Evolutionary conservation across 176 grass and related monocot genomes (phyloP).

Genomic region (Themeda triandra): DNA sequence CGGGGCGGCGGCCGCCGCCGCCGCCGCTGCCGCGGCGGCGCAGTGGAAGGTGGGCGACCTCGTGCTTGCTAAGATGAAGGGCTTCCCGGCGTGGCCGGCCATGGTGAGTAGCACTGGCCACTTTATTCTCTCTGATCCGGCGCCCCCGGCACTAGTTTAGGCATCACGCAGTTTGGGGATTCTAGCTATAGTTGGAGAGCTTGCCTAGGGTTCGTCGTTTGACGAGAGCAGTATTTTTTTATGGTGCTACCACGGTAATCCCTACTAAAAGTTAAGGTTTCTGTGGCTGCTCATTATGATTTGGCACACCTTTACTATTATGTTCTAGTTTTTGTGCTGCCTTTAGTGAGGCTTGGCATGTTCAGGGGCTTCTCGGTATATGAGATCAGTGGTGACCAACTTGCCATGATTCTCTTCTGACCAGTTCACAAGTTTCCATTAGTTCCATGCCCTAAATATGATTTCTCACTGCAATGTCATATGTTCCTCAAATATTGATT

Average conservation of each 20-base stretch:
- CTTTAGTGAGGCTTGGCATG: not conserved
- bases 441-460: not conserved
- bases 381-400: constrained; percentile 10
- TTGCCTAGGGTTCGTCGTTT: constrained; percentile 8
- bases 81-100: constrained; percentile 95
- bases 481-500: constrained; percentile 8
- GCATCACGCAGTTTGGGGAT: constrained; percentile 8
- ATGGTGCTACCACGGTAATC: not conserved
- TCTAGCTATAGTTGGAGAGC: not conserved
- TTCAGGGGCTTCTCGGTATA: constrained; percentile 23
- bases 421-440: constrained; percentile 6
- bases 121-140: constrained; percentile 37
- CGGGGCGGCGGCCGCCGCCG: constrained; percentile 30
- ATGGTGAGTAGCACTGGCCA: constrained; percentile 41
- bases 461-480: constrained; percentile 3
- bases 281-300: not conserved
- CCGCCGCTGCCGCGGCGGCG: constrained; percentile 56
- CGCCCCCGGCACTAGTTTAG: not conserved
- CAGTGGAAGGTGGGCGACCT: constrained; percentile 99
- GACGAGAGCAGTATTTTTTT: not conserved
- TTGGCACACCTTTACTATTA: not conserved
- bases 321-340: not conserved
- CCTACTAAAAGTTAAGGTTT: not conserved
- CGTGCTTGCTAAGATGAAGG: constrained; percentile 98
- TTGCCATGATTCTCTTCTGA: not conserved